Base-by-base conservation (phyloP, 306 rosid genomes). In the Pterocarpus macrocarpus region DNA sequence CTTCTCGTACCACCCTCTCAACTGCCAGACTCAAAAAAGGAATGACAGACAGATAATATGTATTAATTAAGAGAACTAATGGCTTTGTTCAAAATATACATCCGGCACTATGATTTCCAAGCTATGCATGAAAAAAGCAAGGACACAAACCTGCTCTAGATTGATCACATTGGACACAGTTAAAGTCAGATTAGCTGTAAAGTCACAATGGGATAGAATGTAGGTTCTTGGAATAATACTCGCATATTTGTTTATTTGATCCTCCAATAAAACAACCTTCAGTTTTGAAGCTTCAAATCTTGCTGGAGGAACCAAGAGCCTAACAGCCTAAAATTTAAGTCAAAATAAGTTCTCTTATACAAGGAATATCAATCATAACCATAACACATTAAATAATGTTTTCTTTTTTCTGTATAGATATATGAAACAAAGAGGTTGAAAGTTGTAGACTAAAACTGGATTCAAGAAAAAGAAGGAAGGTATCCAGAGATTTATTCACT, bases 191-290 rank as follows among this genome's bases (percentile, higher is more conserved):
- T 95, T 93, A 79, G 99, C 99, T 36, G 97, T 95, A 70, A 93
- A 93, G 88, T 95, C 99, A 63, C 99, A 95, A 57, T 95, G 99
- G 41, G 99, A 95, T 6, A 95, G 87, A 43, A 95, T 91, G 86
- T 95, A 93, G 66, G 97, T 91, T 90, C 99, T 90, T 8, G 99
- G 99, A 84, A 90, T 87, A 77, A 95, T 84, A 78, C 90, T 90
- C 45, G 89, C 81, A 80, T 80, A 85, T 75, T 81, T 85, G 53
- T 83, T 85, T 72, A 90, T 82, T 71, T 86, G 84, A 73, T 88
- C 92, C 82, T 89, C 90, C 80, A 87, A 73, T 77, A 65, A 83
- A 52, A 88, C 92, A 65, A 95, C 99, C 90, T 91, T 90, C 64
- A 95, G 90, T 84, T 95, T 95, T 47, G 99, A 91, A 65, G 97